Percentiles rank a stretch among this genome's conserved stretches.
phyloP scores from a whole-genome alignment of 2,329 filamentous ascomycete genomes.

The Talaromyces amestolkiae region DNA sequence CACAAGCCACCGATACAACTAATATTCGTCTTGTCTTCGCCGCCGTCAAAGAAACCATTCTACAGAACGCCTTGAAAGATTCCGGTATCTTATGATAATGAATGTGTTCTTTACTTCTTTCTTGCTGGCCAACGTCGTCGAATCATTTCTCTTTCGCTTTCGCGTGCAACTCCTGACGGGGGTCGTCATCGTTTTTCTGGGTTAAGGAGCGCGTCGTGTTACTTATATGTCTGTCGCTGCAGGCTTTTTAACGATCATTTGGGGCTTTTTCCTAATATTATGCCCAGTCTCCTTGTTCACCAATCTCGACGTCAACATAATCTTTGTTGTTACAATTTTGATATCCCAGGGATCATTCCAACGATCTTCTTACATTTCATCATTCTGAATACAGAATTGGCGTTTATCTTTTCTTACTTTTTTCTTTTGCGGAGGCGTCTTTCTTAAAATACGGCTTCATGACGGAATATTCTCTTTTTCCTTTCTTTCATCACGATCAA shows the following conservation, averaged over 20 bases:
- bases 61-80: slow-evolving; percentile 97
- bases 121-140: slow-evolving; percentile 24
- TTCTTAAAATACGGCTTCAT: slow-evolving; percentile 1
- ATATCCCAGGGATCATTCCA: slow-evolving; percentile 10
- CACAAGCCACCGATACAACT: slow-evolving; percentile 96
- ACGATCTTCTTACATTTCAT: slow-evolving; percentile 18
- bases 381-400: slow-evolving; percentile 7
- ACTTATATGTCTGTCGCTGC: not conserved
- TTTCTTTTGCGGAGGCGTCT: not conserved
- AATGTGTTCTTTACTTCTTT: not conserved
- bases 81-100: slow-evolving; percentile 76
- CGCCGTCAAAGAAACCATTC: slow-evolving; percentile 96
- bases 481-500: not conserved
- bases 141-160: slow-evolving; percentile 21
- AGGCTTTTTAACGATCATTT: slow-evolving; percentile 4
- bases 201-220: slow-evolving; percentile 15
- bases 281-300: not conserved
- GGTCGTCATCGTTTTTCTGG: not conserved
- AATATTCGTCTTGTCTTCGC: slow-evolving; percentile 98
- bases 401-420: slow-evolving; percentile 3
- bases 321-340: slow-evolving; percentile 13
- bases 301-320: slow-evolving; percentile 3
- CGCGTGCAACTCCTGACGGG: not conserved
- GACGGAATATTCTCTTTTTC: not conserved
- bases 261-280: not conserved